These are phyloP conservation scores for Aspergillus eucalypticola DNA, from an alignment of 2,329 filamentous ascomycete species.

Conservation along the genomic window DNA sequence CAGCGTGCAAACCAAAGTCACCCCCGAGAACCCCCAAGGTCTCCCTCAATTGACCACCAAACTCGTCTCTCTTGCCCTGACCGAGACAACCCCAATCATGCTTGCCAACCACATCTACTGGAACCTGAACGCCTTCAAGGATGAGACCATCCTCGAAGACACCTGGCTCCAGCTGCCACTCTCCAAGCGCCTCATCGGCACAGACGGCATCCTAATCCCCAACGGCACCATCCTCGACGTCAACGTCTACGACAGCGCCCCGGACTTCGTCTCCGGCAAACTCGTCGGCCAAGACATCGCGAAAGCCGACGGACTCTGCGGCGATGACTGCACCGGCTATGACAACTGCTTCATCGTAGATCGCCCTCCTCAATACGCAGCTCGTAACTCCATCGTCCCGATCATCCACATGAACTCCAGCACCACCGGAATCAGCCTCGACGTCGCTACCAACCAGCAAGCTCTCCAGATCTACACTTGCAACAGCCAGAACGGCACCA, in stretches of 20 bases:
- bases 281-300: conserved; percentile 70
- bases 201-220: conserved; percentile 67
- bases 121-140: conserved; percentile 53
- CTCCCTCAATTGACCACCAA: conserved; percentile 47
- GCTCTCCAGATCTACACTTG: conserved; percentile 89
- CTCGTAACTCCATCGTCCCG: conserved; percentile 37
- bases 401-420: conserved; percentile 66
- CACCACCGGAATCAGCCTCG: conserved; percentile 76
- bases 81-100: conserved; percentile 53
- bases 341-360: conserved; percentile 60
- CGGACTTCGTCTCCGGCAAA: conserved; percentile 74
- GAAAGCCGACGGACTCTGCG: conserved; percentile 71
- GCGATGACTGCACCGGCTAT: conserved; percentile 79
- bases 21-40: conserved; percentile 41
- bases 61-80: conserved; percentile 47
- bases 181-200: conserved; percentile 47
- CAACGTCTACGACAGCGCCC: conserved; percentile 58
- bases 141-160: conserved; percentile 44
- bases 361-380: conserved; percentile 38
- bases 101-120: conserved; percentile 54
- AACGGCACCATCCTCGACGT: conserved; percentile 74
- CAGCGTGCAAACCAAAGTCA: conserved; percentile 42
- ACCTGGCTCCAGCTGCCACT: conserved; percentile 49
- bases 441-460: conserved; percentile 79
- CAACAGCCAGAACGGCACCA: conserved; percentile 69